Evolutionary conservation across 1,284 basidiomycete genomes (phyloP), one percentile per base, ranked within the genome.

Genomic region (Rhodotorula sp.): DNA sequence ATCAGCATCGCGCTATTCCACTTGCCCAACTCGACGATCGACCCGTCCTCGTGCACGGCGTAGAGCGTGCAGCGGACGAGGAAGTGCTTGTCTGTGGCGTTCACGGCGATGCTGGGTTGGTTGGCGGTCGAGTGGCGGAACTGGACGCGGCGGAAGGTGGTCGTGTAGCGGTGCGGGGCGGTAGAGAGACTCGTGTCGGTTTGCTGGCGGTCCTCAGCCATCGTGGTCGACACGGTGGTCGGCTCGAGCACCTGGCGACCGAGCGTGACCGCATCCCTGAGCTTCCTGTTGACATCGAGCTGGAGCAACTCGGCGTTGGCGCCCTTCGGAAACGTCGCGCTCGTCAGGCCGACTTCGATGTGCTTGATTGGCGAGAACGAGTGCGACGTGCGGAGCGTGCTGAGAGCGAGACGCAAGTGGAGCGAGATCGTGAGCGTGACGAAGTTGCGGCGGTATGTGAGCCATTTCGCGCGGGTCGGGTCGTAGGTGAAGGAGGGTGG

Each of bases 391-490:
- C 10, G 13, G 34, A 34, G 19, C 24, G 52, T 57, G 36, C 15
- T 20, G 20, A 64, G 56, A 15, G 13, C 17, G n/a, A 29, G 39
- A 19, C 47, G 34, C 34, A 64, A 30, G 11, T 24, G 9, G 54
- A 68, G 29, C 10, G 51, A 30, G 27, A 64, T n/a, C 15, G 17
- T 5, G 39, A 64, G 49, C 3, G 59, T 39, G 32, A 68, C 54
- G 32, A 57, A 56, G 53, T 64, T 64, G 46, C 59, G 57, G 2
- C 62, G 62, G 44, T 68, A 68, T 17, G 62, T 61, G 39, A 48
- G 39, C 67, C 67, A 68, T n/a, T 17, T 15, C 3, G 19, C 30
- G 30, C 58, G 11, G 3, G 39, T 4, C 7, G 11, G 0, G 44
- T 64, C 59, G 59, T 47, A 61, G 17, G 1, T 24, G 24, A 64